Base-by-base conservation (phyloP, 75 land plant species). In the Ceratopteris richardii region DNA sequence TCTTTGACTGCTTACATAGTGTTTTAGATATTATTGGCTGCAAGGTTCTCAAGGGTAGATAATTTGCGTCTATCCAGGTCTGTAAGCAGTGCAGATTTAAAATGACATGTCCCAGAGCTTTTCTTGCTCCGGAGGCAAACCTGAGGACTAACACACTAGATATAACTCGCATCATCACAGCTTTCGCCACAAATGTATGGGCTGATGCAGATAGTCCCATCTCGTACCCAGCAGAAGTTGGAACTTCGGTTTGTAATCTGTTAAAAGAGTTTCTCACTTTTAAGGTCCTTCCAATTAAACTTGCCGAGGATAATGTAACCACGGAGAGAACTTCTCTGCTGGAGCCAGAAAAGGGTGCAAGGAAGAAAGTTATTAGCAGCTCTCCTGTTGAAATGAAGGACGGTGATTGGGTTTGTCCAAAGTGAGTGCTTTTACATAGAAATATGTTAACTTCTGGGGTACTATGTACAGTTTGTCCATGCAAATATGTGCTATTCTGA, bases 381-480 rank as follows among this genome's bases (percentile, higher is more conserved):
- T 9, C 37, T 4, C 50, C 53, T 14, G 60, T 59, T 21, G 77
- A 77, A 25, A 71, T 71, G 76, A 83, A 74, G 52, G 80, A 71
- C 30, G 86, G 97, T 9, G 89, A 87, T 66, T 88, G 97, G 97
- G 66, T 51, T 58, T 92, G 97, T 33, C 86, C 94, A 44, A 84
- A 80, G 97, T 92, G 77, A 56, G 69, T 60, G 22, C 22, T 42
- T 10, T 64, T 20, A 25, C 23, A 6, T 24, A 29, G 31, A 6
- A 12, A n/a, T 36, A 13, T 65, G 16, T 27, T 26, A 14, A 55
- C 1, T 13, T 56, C 7, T 0, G 40, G 11, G 2, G 1, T 20
- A 12, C 26, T 41, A 13, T 28, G 46, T 11, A 61, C 60, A 75
- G 37, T 67, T 56, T 21, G n/a, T n/a, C n/a, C n/a, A n/a, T n/a